Conservation (phyloP, 768 basidiomycete species). For the Saitozyma sp. region DNA sequence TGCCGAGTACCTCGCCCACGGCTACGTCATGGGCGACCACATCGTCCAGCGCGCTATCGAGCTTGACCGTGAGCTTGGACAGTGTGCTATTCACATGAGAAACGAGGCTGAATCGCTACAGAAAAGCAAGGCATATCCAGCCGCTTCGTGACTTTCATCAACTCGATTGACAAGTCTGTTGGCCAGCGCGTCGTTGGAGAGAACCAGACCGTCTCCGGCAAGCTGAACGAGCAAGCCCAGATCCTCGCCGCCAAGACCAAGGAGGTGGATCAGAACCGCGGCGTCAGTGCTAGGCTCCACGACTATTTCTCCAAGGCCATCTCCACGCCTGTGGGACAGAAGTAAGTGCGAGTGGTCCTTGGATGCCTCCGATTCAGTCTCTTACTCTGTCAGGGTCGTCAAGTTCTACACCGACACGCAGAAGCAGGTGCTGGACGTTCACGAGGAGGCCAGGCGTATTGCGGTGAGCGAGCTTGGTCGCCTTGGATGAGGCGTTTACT, state of each 20-base stretch:
- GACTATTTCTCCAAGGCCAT: slow-evolving; percentile 64
- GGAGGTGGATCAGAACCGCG: slow-evolving; percentile 78
- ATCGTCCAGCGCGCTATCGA: slow-evolving; percentile 64
- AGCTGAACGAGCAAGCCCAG: slow-evolving; percentile 65
- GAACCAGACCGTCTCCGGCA: slow-evolving; percentile 75
- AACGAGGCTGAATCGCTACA: slow-evolving; percentile 60
- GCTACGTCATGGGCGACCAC: slow-evolving; percentile 76
- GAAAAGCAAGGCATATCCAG: slow-evolving; percentile 84
- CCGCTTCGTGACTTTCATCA: slow-evolving; percentile 78
- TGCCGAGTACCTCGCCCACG: slow-evolving; percentile 89
- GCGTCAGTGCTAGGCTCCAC: slow-evolving; percentile 66
- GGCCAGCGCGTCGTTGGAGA: slow-evolving; percentile 72
- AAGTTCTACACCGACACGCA: slow-evolving; percentile 82
- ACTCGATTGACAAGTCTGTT: slow-evolving; percentile 66
- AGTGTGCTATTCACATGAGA: neutral
- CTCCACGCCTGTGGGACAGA: slow-evolving; percentile 72
- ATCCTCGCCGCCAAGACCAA: slow-evolving; percentile 69
- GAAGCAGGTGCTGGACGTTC: slow-evolving; percentile 87
- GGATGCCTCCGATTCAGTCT: no score
- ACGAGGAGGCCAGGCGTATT: slow-evolving; percentile 87
- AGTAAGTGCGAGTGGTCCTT: slow-evolving; percentile 40
- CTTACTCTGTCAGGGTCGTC: slow-evolving; percentile 55
- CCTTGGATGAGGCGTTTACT: neutral
- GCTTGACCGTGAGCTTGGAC: slow-evolving; percentile 51
- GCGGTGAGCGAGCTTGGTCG: slow-evolving; percentile 52